Percentiles rank a stretch among this genome's conserved stretches.
Conservation (phyloP, 2,329 filamentous ascomycete species). For the Fusarium euwallaceae region DNA sequence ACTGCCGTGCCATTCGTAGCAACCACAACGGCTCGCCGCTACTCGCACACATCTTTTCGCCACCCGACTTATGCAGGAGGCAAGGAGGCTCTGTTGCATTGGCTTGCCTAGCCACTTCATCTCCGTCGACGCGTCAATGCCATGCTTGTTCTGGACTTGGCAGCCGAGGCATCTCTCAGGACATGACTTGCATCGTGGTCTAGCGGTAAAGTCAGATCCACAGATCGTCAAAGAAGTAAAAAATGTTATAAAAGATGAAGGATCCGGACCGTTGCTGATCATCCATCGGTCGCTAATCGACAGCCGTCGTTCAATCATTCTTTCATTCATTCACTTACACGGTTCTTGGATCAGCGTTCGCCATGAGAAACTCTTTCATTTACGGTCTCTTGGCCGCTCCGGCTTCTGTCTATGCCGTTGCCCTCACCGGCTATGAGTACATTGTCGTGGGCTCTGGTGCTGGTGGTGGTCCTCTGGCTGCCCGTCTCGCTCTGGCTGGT, state of each 20-base stretch:
- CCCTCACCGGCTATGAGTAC: constrained; percentile 62
- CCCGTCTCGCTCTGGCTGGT: constrained; percentile 69
- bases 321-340: neutral
- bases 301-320: constrained; percentile 1
- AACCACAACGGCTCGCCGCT: neutral
- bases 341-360: neutral
- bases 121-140: neutral
- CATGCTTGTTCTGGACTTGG: neutral
- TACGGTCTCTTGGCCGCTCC: constrained; percentile 28
- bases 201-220: neutral
- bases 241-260: constrained; percentile 3
- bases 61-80: neutral
- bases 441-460: constrained; percentile 73
- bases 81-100: neutral
- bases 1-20: constrained; percentile 2
- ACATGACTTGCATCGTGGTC: neutral
- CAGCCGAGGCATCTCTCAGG: neutral
- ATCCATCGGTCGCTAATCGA: neutral
- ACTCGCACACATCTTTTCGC: neutral
- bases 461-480: constrained; percentile 70
- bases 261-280: neutral
- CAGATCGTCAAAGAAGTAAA: neutral
- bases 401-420: constrained; percentile 29
- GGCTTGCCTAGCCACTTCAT: neutral
- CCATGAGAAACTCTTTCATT: constrained; percentile 33